Conservation (phyloP, 768 basidiomycete genomes). For the Suillus spraguei region DNA sequence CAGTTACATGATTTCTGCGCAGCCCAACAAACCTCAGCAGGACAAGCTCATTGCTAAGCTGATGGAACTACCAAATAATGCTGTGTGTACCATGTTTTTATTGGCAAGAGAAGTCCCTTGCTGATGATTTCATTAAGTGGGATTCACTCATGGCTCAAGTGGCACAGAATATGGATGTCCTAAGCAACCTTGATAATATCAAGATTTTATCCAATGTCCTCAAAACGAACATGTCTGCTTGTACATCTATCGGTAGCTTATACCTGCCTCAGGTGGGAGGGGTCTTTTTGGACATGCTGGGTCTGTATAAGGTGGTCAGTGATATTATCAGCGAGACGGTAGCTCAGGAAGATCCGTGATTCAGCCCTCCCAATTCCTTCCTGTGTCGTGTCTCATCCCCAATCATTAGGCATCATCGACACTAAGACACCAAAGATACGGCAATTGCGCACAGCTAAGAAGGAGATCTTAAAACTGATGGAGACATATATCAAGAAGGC, state of each 20-base stretch:
- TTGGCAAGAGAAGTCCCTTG: background rate
- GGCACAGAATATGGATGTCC: conserved; percentile 87
- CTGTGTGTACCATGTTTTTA: conserved; percentile 52
- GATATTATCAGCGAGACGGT: conserved; percentile 95
- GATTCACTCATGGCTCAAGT: conserved; percentile 97
- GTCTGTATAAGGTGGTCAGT: conserved; percentile 95
- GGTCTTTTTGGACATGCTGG: conserved; percentile 97
- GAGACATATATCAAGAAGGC: conserved; percentile 98
- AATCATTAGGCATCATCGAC: conserved; percentile 71
- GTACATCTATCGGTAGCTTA: conserved; percentile 95
- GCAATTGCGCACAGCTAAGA: conserved; percentile 93
- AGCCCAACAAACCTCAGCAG: conserved; percentile 96
- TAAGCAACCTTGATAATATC: conserved; percentile 90
- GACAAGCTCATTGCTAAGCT: conserved; percentile 93
- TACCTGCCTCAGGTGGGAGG: conserved; percentile 97
- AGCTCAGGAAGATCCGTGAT: conserved; percentile 69
- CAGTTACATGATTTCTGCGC: conserved; percentile 99
- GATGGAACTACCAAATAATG: conserved; percentile 97
- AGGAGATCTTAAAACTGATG: conserved; percentile 96
- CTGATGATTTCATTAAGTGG: conserved; percentile 60
- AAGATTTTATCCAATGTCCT: conserved; percentile 96
- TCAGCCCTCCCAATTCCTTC: conserved; percentile 1
- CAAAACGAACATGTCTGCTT: conserved; percentile 98
- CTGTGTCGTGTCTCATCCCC: conserved; percentile 10
- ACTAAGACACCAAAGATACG: conserved; percentile 98